Conservation (phyloP, 257 asterid species). For the Apocynum venetum region DNA sequence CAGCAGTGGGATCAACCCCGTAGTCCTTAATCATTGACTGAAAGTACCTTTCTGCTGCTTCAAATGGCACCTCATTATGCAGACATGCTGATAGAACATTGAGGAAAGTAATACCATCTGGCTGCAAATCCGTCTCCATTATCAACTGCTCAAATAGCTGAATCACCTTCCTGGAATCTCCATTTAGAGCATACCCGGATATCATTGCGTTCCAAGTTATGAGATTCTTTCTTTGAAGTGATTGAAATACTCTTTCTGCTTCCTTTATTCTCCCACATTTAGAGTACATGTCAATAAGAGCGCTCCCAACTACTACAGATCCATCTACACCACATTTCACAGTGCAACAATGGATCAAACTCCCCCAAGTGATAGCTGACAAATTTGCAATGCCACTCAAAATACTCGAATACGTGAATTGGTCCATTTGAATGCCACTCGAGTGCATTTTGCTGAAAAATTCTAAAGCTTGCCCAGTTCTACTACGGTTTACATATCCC, state of each 20-base stretch:
- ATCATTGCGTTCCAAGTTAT: slow-evolving; percentile 75
- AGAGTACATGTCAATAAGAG: slow-evolving; percentile 74
- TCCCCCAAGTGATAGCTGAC: slow-evolving; percentile 52
- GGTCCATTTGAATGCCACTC: slow-evolving; percentile 45
- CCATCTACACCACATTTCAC: slow-evolving; percentile 48
- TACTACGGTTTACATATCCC: slow-evolving; percentile 56
- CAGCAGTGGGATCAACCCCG: slow-evolving; percentile 47
- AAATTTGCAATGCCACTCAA: slow-evolving; percentile 60
- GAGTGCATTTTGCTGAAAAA: slow-evolving; percentile 58
- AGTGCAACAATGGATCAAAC: slow-evolving; percentile 49
- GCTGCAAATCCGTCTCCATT: slow-evolving; percentile 31
- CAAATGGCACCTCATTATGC: slow-evolving; percentile 39
- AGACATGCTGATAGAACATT: slow-evolving; percentile 66
- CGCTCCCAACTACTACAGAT: slow-evolving; percentile 65
- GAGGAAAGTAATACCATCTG: slow-evolving; percentile 66
- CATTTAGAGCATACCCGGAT: slow-evolving; percentile 66
- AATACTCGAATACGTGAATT: slow-evolving; percentile 71
- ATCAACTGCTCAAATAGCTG: slow-evolving; percentile 47
- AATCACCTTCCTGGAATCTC: slow-evolving; percentile 44
- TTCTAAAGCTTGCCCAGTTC: slow-evolving; percentile 44
- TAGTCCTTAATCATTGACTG: slow-evolving; percentile 36
- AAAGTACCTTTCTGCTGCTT: slow-evolving; percentile 39
- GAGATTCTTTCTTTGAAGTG: slow-evolving; percentile 53
- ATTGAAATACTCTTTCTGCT: slow-evolving; percentile 40
- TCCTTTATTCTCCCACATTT: slow-evolving; percentile 62